Conservation (phyloP, 2,329 filamentous ascomycete genomes). For the Colletotrichum godetiae region DNA sequence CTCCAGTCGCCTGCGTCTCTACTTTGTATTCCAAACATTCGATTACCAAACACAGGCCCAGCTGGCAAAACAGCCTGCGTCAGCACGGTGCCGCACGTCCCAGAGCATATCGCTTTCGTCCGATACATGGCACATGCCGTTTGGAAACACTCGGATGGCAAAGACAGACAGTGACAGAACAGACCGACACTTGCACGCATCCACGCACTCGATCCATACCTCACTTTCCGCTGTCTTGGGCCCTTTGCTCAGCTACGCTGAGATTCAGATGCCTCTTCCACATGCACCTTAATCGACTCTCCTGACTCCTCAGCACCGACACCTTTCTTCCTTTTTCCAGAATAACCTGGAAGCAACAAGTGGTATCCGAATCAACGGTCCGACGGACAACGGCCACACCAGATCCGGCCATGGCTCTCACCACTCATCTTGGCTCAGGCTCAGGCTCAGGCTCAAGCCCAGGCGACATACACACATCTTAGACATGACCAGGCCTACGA, state of each 20-base stretch:
- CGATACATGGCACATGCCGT: constrained; percentile 9
- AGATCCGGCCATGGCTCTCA: not conserved
- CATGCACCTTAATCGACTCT: constrained; percentile 5
- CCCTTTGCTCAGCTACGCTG: constrained; percentile 10
- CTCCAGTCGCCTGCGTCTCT: not conserved
- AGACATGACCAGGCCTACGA: not conserved
- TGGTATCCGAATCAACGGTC: constrained; percentile 15
- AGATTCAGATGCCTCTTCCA: not conserved
- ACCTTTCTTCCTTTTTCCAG: constrained; percentile 22
- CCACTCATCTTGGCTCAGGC: not conserved
- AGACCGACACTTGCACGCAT: not conserved
- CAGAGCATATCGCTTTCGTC: constrained; percentile 9
- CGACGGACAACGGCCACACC: constrained; percentile 14
- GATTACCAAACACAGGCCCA: not conserved
- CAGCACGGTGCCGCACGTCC: not conserved
- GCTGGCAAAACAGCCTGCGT: constrained; percentile 14
- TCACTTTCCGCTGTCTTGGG: not conserved
- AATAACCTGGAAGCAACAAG: constrained; percentile 22
- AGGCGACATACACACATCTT: not conserved
- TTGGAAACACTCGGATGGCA: not conserved
- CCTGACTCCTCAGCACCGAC: constrained; percentile 3
- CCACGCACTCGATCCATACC: not conserved
- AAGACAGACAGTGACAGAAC: constrained; percentile 21
- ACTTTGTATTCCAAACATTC: not conserved
- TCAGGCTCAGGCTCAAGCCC: not conserved